Evolutionary conservation across 495 filamentous ascomycete genomes (phyloP).

Genomic region (Entonaema liquescens): DNA sequence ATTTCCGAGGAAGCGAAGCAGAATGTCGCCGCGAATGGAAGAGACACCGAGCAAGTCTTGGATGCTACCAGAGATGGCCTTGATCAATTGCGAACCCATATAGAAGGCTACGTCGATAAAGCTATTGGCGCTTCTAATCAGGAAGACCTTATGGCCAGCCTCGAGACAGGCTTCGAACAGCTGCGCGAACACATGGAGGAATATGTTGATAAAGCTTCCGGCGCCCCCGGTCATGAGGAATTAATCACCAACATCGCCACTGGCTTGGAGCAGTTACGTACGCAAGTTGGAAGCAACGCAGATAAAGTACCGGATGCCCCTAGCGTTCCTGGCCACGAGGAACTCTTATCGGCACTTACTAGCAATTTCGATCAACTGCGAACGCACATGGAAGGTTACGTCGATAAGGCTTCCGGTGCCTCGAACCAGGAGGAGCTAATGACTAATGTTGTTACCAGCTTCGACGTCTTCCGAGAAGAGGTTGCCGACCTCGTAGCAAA

Average conservation of each 20-base stretch:
- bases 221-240: constrained; percentile 75
- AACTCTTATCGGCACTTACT: constrained; percentile 75
- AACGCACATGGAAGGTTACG: constrained; percentile 78
- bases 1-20: constrained; percentile 73
- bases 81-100: constrained; percentile 76
- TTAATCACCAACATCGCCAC: constrained; percentile 61
- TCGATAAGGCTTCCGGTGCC: constrained; percentile 71
- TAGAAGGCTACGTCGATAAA: constrained; percentile 66
- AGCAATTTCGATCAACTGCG: constrained; percentile 65
- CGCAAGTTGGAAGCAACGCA: constrained; percentile 78
- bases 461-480: constrained; percentile 77
- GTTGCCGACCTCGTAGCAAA: constrained; percentile 63
- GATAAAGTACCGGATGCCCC: constrained; percentile 71
- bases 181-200: constrained; percentile 78
- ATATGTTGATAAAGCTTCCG: constrained; percentile 74
- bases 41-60: constrained; percentile 82
- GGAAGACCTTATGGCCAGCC: constrained; percentile 79
- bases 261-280: constrained; percentile 55
- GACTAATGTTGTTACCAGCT: constrained; percentile 72
- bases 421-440: constrained; percentile 80
- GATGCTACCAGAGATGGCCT: constrained; percentile 87
- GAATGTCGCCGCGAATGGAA: constrained; percentile 74
- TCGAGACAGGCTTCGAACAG: constrained; percentile 82
- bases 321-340: constrained; percentile 74
- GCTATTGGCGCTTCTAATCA: constrained; percentile 60